phyloP scores from a whole-genome alignment of 768 basidiomycete species.

The Calocybe indica region DNA sequence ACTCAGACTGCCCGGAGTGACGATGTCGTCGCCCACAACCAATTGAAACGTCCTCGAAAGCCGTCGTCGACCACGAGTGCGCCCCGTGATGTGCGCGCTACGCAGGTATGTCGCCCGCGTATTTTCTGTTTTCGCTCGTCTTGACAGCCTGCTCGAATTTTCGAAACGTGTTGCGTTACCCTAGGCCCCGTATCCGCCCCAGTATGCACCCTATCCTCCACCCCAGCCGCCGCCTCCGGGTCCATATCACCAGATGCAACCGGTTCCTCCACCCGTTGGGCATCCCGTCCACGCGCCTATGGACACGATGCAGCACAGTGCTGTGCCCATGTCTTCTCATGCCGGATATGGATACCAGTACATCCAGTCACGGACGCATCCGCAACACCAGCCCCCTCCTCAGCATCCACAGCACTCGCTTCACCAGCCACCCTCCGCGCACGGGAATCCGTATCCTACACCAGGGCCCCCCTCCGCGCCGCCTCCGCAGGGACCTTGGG shows the following conservation, averaged over 20 bases:
- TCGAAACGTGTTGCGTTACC: slow-evolving; percentile 4
- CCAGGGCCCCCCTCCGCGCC: slow-evolving; percentile 34
- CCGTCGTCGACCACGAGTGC: slow-evolving; percentile 23
- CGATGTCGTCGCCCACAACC: slow-evolving; percentile 24
- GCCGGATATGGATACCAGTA: slow-evolving; percentile 25
- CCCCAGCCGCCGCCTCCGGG: slow-evolving; percentile 25
- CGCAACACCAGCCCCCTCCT: slow-evolving; percentile 11
- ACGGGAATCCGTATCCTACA: slow-evolving; percentile 41
- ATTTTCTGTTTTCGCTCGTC: neutral
- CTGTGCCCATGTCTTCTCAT: slow-evolving; percentile 11
- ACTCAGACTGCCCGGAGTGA: slow-evolving; percentile 28
- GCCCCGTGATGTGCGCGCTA: slow-evolving; percentile 41
- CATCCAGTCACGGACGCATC: slow-evolving; percentile 24
- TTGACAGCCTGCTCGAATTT: neutral
- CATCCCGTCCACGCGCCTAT: slow-evolving; percentile 26
- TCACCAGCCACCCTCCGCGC: slow-evolving; percentile 28
- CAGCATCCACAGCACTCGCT: slow-evolving; percentile 12
- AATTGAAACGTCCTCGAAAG: slow-evolving; percentile 39
- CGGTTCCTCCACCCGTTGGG: slow-evolving; percentile 20
- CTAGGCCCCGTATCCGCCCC: slow-evolving; percentile 34
- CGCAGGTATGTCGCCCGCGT: slow-evolving; percentile 38
- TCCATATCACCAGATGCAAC: slow-evolving; percentile 26
- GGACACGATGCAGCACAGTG: slow-evolving; percentile 17
- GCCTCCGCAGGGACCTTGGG: slow-evolving; percentile 35
- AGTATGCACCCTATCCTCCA: slow-evolving; percentile 36